Evolutionary conservation across 2,329 filamentous ascomycete genomes (phyloP).

Genomic region (Phoma herbarum): DNA sequence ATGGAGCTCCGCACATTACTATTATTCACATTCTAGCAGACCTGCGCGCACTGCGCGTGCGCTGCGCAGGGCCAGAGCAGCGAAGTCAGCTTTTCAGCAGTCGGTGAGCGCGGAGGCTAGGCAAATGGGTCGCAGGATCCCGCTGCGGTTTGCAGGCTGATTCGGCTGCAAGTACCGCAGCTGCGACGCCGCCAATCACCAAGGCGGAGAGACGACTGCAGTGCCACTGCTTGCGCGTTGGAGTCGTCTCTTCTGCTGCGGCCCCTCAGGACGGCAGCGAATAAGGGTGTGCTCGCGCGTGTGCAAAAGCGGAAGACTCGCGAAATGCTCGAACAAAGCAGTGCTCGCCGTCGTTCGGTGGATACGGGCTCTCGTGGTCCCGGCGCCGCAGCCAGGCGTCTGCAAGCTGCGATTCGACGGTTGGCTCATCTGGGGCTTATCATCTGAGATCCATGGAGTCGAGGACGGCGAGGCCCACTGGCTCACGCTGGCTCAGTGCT

Average conservation of each 20-base stretch:
- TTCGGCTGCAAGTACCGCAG: constrained; percentile 13
- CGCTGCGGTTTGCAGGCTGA: constrained; percentile 5
- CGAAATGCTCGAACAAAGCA: constrained; percentile 2
- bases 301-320: not conserved
- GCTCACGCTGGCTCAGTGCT: constrained; percentile 65
- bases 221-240: constrained; percentile 27
- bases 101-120: constrained; percentile 23
- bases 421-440: constrained; percentile 17
- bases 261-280: constrained; percentile 5
- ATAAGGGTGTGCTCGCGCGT: constrained; percentile 1
- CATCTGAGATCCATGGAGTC: constrained; percentile 34
- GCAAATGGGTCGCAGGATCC: constrained; percentile 20
- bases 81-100: constrained; percentile 1
- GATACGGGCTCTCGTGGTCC: constrained; percentile 4
- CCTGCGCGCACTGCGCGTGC: not conserved
- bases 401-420: constrained; percentile 19
- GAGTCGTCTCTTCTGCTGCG: constrained; percentile 11
- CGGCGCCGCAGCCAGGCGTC: constrained; percentile 8
- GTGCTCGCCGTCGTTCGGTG: constrained; percentile 7
- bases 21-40: constrained; percentile 11
- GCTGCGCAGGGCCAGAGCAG: constrained; percentile 5
- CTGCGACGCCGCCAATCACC: constrained; percentile 6
- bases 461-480: constrained; percentile 47
- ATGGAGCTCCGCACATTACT: not conserved
- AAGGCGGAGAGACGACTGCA: not conserved